These are phyloP conservation scores for Cryptococcus deneoformans DNA, from an alignment of 1,284 basidiomycete species.

Conservation along the genomic window DNA sequence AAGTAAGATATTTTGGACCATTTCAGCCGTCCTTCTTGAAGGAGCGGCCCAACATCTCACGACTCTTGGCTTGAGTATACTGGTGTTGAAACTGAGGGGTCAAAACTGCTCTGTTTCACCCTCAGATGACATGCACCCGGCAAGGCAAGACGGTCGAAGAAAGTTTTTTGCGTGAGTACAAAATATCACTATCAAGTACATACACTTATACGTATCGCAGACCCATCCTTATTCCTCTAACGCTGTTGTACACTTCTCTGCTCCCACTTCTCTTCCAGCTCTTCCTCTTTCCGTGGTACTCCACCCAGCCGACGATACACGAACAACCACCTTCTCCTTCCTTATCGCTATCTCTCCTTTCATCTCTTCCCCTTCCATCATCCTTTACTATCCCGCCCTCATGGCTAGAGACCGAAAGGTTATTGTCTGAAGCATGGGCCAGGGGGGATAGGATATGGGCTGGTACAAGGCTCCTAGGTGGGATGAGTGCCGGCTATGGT, in stretches of 20 bases:
- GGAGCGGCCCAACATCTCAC: constrained; percentile 32
- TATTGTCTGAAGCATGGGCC: constrained; percentile 33
- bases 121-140: no score
- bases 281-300: constrained; percentile 77
- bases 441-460: constrained; percentile 75
- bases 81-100: constrained; percentile 16
- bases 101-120: constrained; percentile 21
- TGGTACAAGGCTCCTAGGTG: constrained; percentile 75
- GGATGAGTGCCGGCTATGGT: constrained; percentile 74
- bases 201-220: constrained; percentile 45
- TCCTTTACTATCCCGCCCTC: not conserved
- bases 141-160: not conserved
- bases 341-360: not conserved
- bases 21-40: constrained; percentile 16
- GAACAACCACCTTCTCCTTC: constrained; percentile 19
- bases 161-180: constrained; percentile 26
- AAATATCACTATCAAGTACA: not conserved
- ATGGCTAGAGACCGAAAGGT: constrained; percentile 47
- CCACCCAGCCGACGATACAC: constrained; percentile 39
- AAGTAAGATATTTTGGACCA: no score
- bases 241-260: constrained; percentile 79
- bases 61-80: constrained; percentile 26
- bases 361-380: not conserved
- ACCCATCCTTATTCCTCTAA: constrained; percentile 70
- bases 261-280: constrained; percentile 86